These are phyloP conservation scores for Sarcomyxa edulis DNA, from an alignment of 768 basidiomycete species.

Conservation along the genomic window DNA sequence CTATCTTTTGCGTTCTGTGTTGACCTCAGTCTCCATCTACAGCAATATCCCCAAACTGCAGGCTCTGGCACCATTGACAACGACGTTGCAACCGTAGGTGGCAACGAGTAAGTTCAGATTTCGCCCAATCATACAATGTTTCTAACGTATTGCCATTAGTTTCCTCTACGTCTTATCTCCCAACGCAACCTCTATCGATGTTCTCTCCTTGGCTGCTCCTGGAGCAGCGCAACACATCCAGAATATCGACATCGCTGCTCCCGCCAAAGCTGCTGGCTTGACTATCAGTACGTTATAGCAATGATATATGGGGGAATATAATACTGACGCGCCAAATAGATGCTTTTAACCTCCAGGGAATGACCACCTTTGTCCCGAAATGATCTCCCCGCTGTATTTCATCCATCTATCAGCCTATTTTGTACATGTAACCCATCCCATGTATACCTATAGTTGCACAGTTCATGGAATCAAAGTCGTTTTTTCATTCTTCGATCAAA, in stretches of 20 bases:
- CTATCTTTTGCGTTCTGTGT: background rate
- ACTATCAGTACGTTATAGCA: constrained; percentile 25
- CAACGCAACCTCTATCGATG: constrained; percentile 32
- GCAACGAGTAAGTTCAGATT: constrained; percentile 21
- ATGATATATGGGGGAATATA: background rate
- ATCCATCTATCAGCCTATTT: too few species aligned
- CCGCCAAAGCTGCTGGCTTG: constrained; percentile 24
- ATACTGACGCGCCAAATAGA: constrained; percentile 11
- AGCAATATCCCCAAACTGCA: constrained; percentile 35
- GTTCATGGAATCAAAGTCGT: too few species aligned
- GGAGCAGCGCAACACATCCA: constrained; percentile 26
- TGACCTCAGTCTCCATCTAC: too few species aligned
- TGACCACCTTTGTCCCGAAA: constrained; percentile 25
- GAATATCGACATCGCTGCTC: constrained; percentile 24
- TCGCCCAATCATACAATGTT: background rate
- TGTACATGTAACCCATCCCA: too few species aligned
- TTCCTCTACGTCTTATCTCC: constrained; percentile 36
- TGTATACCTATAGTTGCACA: too few species aligned
- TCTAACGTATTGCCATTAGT: constrained; percentile 15
- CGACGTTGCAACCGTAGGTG: constrained; percentile 30
- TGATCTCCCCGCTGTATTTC: too few species aligned
- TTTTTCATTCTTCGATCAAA: too few species aligned
- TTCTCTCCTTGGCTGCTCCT: constrained; percentile 30
- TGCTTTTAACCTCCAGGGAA: constrained; percentile 29
- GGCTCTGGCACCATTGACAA: constrained; percentile 34